These are phyloP conservation scores for Pseudogymnoascus sp. DNA, from an alignment of 2,329 filamentous ascomycete species.

Conservation along the genomic window DNA sequence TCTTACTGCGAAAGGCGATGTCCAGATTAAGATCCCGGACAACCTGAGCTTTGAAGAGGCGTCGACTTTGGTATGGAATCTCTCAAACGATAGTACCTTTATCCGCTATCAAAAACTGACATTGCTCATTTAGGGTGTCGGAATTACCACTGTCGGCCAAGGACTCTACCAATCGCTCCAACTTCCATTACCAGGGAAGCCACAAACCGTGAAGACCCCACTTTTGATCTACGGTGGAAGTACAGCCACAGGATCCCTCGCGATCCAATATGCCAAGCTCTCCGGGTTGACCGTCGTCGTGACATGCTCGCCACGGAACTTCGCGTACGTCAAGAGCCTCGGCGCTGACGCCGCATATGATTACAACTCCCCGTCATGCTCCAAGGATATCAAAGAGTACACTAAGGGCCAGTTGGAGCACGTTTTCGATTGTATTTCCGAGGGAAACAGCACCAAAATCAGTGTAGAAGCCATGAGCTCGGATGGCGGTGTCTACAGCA, in stretches of 20 bases:
- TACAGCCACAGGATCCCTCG: conserved; percentile 44
- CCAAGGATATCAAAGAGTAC: conserved; percentile 39
- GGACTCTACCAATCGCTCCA: conserved; percentile 41
- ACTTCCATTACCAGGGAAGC: conserved; percentile 26
- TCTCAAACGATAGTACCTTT: background rate
- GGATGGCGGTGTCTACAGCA: conserved; percentile 33
- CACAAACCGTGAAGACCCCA: conserved; percentile 21
- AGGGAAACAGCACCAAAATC: conserved; percentile 32
- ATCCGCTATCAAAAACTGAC: background rate
- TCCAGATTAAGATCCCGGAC: conserved; percentile 40
- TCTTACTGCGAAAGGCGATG: conserved; percentile 31
- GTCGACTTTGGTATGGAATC: conserved; percentile 25
- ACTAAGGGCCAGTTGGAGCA: conserved; percentile 38
- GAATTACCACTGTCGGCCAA: conserved; percentile 39
- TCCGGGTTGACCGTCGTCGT: conserved; percentile 34
- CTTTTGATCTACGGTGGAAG: conserved; percentile 46
- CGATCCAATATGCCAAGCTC: conserved; percentile 43
- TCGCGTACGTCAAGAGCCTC: conserved; percentile 38
- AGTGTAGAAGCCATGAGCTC: conserved; percentile 35
- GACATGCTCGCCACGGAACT: conserved; percentile 42
- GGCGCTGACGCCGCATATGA: conserved; percentile 45
- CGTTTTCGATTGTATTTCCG: conserved; percentile 44
- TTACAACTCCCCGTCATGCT: conserved; percentile 40
- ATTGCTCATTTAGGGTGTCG: conserved; percentile 14
- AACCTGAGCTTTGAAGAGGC: conserved; percentile 42